Evolutionary conservation across 1,284 basidiomycete genomes (phyloP).

Genomic region (Jaminaea rosea): DNA sequence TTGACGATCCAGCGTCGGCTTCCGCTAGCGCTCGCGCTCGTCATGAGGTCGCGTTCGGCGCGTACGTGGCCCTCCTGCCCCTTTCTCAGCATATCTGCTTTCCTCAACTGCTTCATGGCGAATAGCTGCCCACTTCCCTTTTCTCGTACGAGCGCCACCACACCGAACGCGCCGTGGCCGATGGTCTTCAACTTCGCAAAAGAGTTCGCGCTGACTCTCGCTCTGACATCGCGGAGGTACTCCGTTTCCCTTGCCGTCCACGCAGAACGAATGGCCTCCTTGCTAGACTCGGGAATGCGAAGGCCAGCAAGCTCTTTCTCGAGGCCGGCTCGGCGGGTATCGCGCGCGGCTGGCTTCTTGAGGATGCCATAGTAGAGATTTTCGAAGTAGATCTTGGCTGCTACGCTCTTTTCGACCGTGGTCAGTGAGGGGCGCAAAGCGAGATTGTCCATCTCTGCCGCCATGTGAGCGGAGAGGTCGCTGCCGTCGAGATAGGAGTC

Average conservation of each 20-base stretch:
- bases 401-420: slow-evolving; percentile 85
- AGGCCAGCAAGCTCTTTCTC: slow-evolving; percentile 74
- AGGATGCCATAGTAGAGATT: slow-evolving; percentile 65
- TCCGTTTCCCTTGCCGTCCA: slow-evolving; percentile 82
- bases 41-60: slow-evolving; percentile 78
- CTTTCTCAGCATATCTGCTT: slow-evolving; percentile 91
- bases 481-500: slow-evolving; percentile 11
- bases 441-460: slow-evolving; percentile 7
- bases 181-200: slow-evolving; percentile 89
- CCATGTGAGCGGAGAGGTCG: slow-evolving; percentile 6
- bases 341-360: slow-evolving; percentile 70
- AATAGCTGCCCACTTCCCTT: slow-evolving; percentile 68
- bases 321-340: slow-evolving; percentile 72
- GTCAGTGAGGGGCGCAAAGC: slow-evolving; percentile 56
- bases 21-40: slow-evolving; percentile 53
- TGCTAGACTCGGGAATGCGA: slow-evolving; percentile 62
- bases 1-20: slow-evolving; percentile 70
- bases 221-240: slow-evolving; percentile 72
- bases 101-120: slow-evolving; percentile 94
- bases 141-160: slow-evolving; percentile 84
- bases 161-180: slow-evolving; percentile 95
- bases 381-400: slow-evolving; percentile 89
- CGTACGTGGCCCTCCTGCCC: slow-evolving; percentile 95
- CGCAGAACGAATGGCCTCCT: slow-evolving; percentile 62
- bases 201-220: slow-evolving; percentile 70